Evolutionary conservation across 306 rosid species (phyloP).

Genomic region (barrel medic (Medicago truncatula)): MtrunA17r5.0-ANR NC_053045.1:51959001-51959500

Average conservation of each 20-base stretch:
- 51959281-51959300: conserved; percentile 53
- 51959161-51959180: conserved; percentile 62
- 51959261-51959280: conserved; percentile 56
- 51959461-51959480: conserved; percentile 77
- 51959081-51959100: conserved; percentile 77
- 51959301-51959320: conserved; percentile 56
- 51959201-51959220: conserved; percentile 71
- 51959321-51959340: conserved; percentile 72
- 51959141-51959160: conserved; percentile 60
- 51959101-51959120: conserved; percentile 75
- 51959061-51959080: conserved; percentile 57
- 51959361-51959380: conserved; percentile 47
- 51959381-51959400: conserved; percentile 57
- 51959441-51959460: conserved; percentile 68
- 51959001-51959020: conserved; percentile 52
- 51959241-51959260: conserved; percentile 60
- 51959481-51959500: conserved; percentile 55
- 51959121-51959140: conserved; percentile 66
- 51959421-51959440: conserved; percentile 68
- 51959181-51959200: conserved; percentile 54
- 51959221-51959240: conserved; percentile 73
- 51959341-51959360: conserved; percentile 67
- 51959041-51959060: conserved; percentile 51
- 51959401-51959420: conserved; percentile 62
- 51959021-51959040: conserved; percentile 60